Evolutionary conservation across 805 yeast genomes (phyloP), one percentile per base, ranked within the genome.

Genomic region (Starmerella gropengiesseri): DNA sequence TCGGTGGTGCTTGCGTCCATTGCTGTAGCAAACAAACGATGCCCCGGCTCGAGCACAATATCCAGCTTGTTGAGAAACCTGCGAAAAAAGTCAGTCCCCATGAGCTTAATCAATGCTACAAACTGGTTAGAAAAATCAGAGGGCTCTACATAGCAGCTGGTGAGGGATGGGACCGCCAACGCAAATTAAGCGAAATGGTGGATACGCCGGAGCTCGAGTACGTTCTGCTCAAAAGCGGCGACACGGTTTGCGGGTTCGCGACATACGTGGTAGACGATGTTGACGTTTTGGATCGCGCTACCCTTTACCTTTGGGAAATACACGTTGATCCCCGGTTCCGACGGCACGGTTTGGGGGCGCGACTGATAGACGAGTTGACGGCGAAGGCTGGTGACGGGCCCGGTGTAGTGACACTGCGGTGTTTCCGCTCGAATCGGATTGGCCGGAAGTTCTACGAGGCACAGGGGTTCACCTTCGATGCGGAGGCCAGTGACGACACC

Each of bases 281-380:
- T 13, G 31, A 32, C 12, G 11, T 31, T 7, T 21, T 29, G 3
- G 35, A 35, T 26, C n/a, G 18, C 7, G 21, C 33, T 7, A 37
- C 41, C 21, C 20, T 38, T 3, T 49, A 34, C 27, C 20, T 49
- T 7, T 49, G 51, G 51, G 52, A 49, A 31, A 40, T 49, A n/a
- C 52, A 49, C 33, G 52, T 49, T 5, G 40, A 31, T 20, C 45
- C 44, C 12, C 9, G 14, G 22, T 44, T 22, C 25, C 34, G 22
- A 20, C 37, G 51, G 27, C 51, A 41, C 16, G 44, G 47, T 5
- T 19, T 49, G 4, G 52, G 49, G 34, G 19, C 18, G 19, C 13
- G 21, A 11, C 40, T 49, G 11, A 26, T 49, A 3, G 20, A 23
- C 6, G 31, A 26, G 16, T 37, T 48, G 4, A 5, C 25, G 29